Evolutionary conservation across 2,329 filamentous ascomycete genomes (phyloP).

Genomic region (Colletotrichum sp.): DNA sequence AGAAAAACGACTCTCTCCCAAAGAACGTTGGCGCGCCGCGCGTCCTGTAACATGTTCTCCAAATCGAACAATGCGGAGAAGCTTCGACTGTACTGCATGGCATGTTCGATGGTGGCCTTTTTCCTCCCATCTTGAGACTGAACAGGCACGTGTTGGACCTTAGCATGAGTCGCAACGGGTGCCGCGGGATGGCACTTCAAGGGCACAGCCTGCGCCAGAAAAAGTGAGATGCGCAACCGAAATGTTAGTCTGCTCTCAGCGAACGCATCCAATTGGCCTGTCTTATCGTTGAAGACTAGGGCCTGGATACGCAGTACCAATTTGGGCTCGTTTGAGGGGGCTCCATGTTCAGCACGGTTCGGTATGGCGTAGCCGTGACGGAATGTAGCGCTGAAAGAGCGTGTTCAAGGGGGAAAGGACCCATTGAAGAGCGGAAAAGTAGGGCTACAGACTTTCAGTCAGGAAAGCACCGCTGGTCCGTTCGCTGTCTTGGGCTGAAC

Average conservation of each 20-base stretch:
- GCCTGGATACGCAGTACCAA: background rate
- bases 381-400: background rate
- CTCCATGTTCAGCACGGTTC: background rate
- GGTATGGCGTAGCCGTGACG: conserved; percentile 4
- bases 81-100: background rate
- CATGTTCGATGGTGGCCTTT: background rate
- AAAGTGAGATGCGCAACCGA: background rate
- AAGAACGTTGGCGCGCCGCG: background rate
- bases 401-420: background rate
- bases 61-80: background rate
- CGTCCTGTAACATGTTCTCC: background rate
- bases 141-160: background rate
- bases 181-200: background rate
- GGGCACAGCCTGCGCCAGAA: background rate
- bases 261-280: background rate
- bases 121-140: background rate
- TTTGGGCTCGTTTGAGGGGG: background rate
- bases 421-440: background rate
- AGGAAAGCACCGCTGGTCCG: background rate
- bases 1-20: background rate
- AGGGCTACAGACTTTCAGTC: background rate
- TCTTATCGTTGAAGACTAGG: background rate
- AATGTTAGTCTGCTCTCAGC: background rate
- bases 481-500: background rate
- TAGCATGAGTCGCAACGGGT: background rate